phyloP scores from a whole-genome alignment of 1,284 basidiomycete genomes.

The Farysia itapuensis region DNA sequence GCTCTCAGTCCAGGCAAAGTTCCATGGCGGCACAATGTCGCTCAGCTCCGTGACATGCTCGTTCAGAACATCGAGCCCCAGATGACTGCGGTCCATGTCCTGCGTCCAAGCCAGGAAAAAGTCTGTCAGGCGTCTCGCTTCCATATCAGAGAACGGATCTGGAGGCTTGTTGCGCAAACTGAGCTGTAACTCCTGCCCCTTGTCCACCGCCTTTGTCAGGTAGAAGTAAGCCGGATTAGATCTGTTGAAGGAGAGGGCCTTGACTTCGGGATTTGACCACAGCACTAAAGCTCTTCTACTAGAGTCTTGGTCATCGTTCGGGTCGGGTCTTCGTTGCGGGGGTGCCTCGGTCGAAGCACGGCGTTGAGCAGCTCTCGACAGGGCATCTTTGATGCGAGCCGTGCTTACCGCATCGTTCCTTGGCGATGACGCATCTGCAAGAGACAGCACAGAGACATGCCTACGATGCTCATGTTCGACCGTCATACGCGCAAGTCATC shows the following conservation, averaged over 20 bases:
- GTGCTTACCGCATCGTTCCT: too few species aligned
- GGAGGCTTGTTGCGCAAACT: conserved; percentile 3
- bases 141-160: conserved; percentile 2
- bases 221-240: conserved; percentile 1
- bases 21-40: conserved; percentile 41
- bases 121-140: conserved; percentile 3
- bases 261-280: conserved; percentile 18
- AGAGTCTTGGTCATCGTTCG: too few species aligned
- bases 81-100: conserved; percentile 15
- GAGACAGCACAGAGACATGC: too few species aligned
- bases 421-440: too few species aligned
- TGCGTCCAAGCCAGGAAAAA: conserved; percentile 25
- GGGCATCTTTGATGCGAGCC: too few species aligned
- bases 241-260: conserved; percentile 15
- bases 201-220: conserved; percentile 7
- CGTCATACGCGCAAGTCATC: too few species aligned
- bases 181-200: conserved; percentile 17
- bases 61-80: conserved; percentile 19
- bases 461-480: too few species aligned
- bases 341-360: too few species aligned
- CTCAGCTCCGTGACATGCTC: background rate
- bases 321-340: too few species aligned
- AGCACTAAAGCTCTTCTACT: too few species aligned
- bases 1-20: conserved; percentile 37
- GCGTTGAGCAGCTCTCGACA: too few species aligned